Base-by-base conservation (phyloP, 305 asterid genomes). In the Fraxinus ornus region DNA sequence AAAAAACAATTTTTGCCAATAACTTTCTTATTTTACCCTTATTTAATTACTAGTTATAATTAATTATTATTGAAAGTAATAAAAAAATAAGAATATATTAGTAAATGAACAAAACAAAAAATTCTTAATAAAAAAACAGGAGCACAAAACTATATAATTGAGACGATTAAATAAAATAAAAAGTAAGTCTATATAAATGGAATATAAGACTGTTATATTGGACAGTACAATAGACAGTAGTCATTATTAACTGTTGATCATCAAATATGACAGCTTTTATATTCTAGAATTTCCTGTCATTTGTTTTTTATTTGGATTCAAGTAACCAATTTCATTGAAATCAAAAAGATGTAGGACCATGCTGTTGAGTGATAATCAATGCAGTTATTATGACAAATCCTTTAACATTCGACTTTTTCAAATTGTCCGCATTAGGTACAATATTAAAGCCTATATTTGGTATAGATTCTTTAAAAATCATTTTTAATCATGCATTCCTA, bases 351-450 rank as follows among this genome's bases (percentile, higher is more conserved):
- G 84, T 77, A 66, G 87, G 90, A 1, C 84, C 89, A 74, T 41
- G 44, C 71, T 66, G 66, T 55, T 81, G 83, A 52, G 78, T 75
- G 87, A 84, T 78, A 76, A 82, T 84, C 90, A 82, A 80, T 78
- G 79, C 66, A 78, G 66, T 79, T 76, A 79, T 84, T 80, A 84
- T 84, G 89, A 84, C 87, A 88, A 88, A 88, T 88, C 89, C 86
- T 88, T n/a, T 79, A 86, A 82, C 83, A 88, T 88, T 85, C 80
- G 86, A 83, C 89, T 83, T 86, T 32, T 82, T 30, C 88, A 79
- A 66, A 73, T 81, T 85, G 89, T 83, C 88, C 62, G 76, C 77
- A 79, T 72, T 77, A 79, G 75, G 22, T 71, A 52, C 30, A 0
- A 77, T 33, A 62, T 62, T 75, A 2, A 49, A 49, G 1, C 2